Evolutionary conservation across 208 protist species (phyloP).

Genomic region (Trichomonas gallinae): DNA sequence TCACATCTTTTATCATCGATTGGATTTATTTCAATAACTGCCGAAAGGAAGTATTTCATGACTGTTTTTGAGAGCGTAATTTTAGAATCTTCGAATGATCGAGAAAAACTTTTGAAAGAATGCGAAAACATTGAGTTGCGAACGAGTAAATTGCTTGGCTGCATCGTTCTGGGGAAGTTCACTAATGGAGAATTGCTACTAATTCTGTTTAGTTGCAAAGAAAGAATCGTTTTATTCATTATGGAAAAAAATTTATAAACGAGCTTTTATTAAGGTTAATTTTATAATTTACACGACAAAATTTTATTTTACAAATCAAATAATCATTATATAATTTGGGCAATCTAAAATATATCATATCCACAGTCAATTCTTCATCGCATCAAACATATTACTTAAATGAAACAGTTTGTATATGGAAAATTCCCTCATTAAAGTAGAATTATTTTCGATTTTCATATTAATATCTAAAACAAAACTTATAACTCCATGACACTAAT

Average conservation of each 20-base stretch:
- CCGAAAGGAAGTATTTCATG: neutral
- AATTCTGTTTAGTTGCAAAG: neutral
- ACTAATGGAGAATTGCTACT: neutral
- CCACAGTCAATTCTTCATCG: too few species aligned
- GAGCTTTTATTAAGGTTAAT: neutral
- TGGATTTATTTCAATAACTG: neutral
- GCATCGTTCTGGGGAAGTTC: neutral
- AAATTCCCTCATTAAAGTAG: too few species aligned
- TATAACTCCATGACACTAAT: too few species aligned
- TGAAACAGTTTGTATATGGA: too few species aligned
- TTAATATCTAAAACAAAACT: too few species aligned
- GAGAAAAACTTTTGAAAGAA: neutral
- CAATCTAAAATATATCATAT: too few species aligned
- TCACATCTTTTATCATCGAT: neutral
- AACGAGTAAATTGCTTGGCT: neutral
- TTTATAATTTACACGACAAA: too few species aligned
- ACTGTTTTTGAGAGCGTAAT: neutral
- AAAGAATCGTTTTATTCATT: neutral
- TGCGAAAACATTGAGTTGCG: neutral
- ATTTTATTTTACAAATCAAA: too few species aligned
- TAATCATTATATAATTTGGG: too few species aligned
- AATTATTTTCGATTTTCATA: too few species aligned
- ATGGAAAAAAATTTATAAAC: neutral
- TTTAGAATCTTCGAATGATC: neutral
- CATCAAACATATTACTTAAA: too few species aligned